These are phyloP conservation scores for Baeospora myosura DNA, from an alignment of 1,284 basidiomycete species.

Conservation along the genomic window DNA sequence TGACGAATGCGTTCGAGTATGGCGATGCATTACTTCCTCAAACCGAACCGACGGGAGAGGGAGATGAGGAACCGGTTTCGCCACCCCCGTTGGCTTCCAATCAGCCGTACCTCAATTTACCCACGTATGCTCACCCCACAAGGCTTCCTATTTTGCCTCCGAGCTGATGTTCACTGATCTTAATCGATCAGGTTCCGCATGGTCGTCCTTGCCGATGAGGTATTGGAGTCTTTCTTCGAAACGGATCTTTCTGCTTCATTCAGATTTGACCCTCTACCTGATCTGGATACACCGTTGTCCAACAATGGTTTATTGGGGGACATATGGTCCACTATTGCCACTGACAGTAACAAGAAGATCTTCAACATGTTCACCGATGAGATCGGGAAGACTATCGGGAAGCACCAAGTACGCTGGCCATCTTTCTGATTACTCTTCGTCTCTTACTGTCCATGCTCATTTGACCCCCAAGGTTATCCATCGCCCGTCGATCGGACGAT, in stretches of 20 bases:
- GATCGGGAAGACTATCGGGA: constrained; percentile 88
- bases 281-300: constrained; percentile 47
- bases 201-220: constrained; percentile 92
- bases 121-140: constrained; percentile 59
- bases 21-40: constrained; percentile 76
- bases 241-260: constrained; percentile 84
- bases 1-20: constrained; percentile 95
- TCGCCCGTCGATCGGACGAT: constrained; percentile 79
- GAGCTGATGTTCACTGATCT: constrained; percentile 5
- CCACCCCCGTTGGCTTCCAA: constrained; percentile 55
- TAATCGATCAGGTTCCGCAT: constrained; percentile 74
- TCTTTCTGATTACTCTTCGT: constrained; percentile 3
- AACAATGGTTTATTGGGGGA: constrained; percentile 71
- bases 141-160: constrained; percentile 3
- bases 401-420: constrained; percentile 59
- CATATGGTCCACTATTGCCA: constrained; percentile 81
- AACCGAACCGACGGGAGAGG: constrained; percentile 31
- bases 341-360: constrained; percentile 81
- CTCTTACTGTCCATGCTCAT: background rate
- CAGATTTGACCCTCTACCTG: constrained; percentile 67
- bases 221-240: constrained; percentile 92
- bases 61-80: constrained; percentile 34
- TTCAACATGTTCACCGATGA: constrained; percentile 88
- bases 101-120: constrained; percentile 81
- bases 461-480: constrained; percentile 58